These are phyloP conservation scores for Nicotiana paniculata DNA, from an alignment of 257 asterid genomes.

Conservation along the genomic window DNA sequence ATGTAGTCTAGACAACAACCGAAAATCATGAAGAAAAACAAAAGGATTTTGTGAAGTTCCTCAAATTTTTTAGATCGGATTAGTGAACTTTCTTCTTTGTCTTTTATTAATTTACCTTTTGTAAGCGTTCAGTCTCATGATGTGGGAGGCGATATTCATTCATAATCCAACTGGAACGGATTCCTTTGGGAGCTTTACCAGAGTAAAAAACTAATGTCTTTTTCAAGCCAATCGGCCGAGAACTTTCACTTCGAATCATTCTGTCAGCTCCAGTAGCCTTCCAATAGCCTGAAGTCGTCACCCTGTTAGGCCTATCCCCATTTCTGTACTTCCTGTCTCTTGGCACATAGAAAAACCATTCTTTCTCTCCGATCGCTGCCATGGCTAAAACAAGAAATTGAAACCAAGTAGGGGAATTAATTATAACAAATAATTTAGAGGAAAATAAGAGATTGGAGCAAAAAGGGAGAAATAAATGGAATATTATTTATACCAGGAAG, in stretches of 20 bases:
- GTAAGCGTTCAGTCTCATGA: constrained; percentile 75
- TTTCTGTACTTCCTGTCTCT: constrained; percentile 86
- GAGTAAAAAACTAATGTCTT: constrained; percentile 97
- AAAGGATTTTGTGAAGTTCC: not conserved
- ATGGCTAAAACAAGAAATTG: constrained; percentile 31
- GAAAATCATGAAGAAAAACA: not conserved
- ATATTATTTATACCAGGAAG: constrained; percentile 55
- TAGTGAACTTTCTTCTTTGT: no score
- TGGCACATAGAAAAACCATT: constrained; percentile 95
- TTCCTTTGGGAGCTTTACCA: constrained; percentile 97
- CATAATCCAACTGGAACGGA: constrained; percentile 93
- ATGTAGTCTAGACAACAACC: not conserved
- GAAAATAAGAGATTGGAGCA: not conserved
- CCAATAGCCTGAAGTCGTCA: constrained; percentile 96
- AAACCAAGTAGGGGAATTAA: no score
- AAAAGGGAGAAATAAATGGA: not conserved
- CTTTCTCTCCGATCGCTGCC: constrained; percentile 99
- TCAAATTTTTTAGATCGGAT: not conserved
- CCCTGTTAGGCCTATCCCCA: constrained; percentile 95
- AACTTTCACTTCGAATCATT: constrained; percentile 66
- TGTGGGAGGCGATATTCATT: constrained; percentile 87
- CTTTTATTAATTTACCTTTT: constrained; percentile 43
- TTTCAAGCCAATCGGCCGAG: constrained; percentile 72
- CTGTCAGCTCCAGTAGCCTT: constrained; percentile 98
- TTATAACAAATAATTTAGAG: not conserved